Evolutionary conservation across 2,329 filamentous ascomycete genomes (phyloP), one percentile per base, ranked within the genome.

Genomic region (Aspergillus sp.): DNA sequence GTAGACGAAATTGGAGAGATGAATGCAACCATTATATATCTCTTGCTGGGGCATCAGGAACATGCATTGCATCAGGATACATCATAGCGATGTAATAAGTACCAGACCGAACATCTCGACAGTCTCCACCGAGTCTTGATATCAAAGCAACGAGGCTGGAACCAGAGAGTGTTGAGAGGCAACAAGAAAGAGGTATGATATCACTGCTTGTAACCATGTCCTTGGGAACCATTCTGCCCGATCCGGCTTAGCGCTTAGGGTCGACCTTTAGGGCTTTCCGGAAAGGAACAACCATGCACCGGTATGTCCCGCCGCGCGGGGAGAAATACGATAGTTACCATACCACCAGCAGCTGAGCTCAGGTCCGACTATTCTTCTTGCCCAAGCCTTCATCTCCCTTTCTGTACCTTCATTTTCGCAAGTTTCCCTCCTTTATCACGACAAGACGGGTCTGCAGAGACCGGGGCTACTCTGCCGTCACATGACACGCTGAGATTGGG

Each of bases 21-120:
- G 34, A 3, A 2, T n/a, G 2, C 11, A 17, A 5, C 34, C 16
- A 38, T 16, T 38, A 16, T 38, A 38, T 38, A 38, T 38, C 34
- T 38, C 7, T n/a, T 16, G 14, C 34, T n/a, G 14, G 14, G 34
- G 34, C 34, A 38, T 4, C 34, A 38, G 34, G 34, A 38, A 38
- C 34, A 38, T 31, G 42, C 11, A 55, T 68, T 66, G 61, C 66
- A 64, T 70, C 67, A 68, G 66, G 52, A 36, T 60, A 62, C 66
- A 70, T 71, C 69, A 71, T 70, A 53, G 40, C n/a, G 48, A 56
- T 54, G 54, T 54, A 56, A 52, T 42, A 16, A 32, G n/a, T n/a
- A 19, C 29, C 19, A 13, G 17, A 9, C 20, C 2, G 4, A 31
- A 17, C 10, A 31, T 43, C 4, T 6, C 21, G 13, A n/a, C 20